Base-by-base conservation (phyloP, 140 eudicot species). In the Stevia rebaudiana region DNA sequence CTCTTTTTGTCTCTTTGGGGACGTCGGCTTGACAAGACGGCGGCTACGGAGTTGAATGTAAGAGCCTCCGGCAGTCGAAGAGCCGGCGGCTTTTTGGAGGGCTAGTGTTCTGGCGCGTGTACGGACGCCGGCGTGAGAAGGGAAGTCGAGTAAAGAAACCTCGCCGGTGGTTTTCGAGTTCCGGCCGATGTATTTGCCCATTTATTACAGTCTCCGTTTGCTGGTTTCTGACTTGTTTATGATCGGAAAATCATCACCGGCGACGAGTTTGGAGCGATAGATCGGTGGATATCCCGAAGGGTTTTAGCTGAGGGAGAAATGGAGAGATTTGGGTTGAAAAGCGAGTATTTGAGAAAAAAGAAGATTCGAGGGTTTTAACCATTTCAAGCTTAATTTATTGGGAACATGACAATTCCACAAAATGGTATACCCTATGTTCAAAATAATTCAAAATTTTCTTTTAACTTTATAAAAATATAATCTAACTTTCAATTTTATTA, bases 41-140 rank as follows among this genome's bases (percentile, higher is more conserved):
- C 90, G 83, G 33, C 80, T 81, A 13, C 90, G 73, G 10, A 84
- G 90, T 58, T 84, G 87, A 70, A 84, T 75, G 57, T 71, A 84
- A 36, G 81, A 71, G 3, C 57, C 74, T 10, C 50, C 62, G 23
- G 33, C 33, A 28, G 40, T 39, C 9, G 41, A 15, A 30, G 57
- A 57, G 17, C 33, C 65, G 59, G 53, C 49, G 31, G 62, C 76
- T 46, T 62, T 68, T 18, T 71, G 77, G 1, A 77, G 68, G 31
- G 85, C 86, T 35, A 83, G 79, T 69, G 83, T 80, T 70, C 54
- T 76, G 41, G 89, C 86, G 0, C 89, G 75, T 12, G 89, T 83
- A n/a, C 81, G 81, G 11, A 83, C 89, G 44, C 89, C 89, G 63
- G 61, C 71, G 52, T 77, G 30, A 16, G 84, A 61, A 11, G 58